A percentile compares a stretch with the other conserved stretches of the same genome.
Conservation (phyloP, 2,329 filamentous ascomycete genomes). For the Fusarium sp. region DNA sequence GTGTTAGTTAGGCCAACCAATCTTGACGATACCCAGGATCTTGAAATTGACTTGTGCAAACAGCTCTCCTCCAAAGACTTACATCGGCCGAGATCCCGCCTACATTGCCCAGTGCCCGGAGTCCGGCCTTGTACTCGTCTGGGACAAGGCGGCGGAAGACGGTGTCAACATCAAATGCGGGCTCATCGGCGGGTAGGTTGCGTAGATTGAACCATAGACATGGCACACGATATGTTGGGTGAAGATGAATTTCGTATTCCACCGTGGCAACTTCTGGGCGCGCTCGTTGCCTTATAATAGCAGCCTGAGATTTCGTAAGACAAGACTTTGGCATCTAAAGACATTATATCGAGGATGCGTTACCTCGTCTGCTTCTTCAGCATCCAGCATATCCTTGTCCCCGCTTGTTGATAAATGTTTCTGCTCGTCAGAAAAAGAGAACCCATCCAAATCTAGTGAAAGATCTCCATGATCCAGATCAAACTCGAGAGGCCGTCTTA, state of each 20-base stretch:
- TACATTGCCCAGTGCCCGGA: conserved; percentile 71
- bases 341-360: conserved; percentile 28
- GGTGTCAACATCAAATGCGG: conserved; percentile 71
- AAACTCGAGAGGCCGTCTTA: conserved; percentile 63
- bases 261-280: conserved; percentile 59
- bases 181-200: conserved; percentile 65
- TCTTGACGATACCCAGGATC: conserved; percentile 45
- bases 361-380: conserved; percentile 65
- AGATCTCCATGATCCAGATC: conserved; percentile 58
- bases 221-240: conserved; percentile 79
- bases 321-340: conserved; percentile 5
- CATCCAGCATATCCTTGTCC: conserved; percentile 61
- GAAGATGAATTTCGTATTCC: conserved; percentile 79
- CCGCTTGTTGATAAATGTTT: conserved; percentile 38
- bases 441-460: conserved; percentile 56
- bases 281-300: conserved; percentile 48
- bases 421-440: conserved; percentile 55
- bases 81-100: conserved; percentile 83
- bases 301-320: conserved; percentile 52
- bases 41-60: conserved; percentile 47
- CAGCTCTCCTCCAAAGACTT: conserved; percentile 56
- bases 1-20: conserved; percentile 54
- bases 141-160: conserved; percentile 79
- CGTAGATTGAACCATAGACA: conserved; percentile 80
- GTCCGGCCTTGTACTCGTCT: conserved; percentile 68